These are phyloP conservation scores for Dictyostelium discoideum DNA, from an alignment of 78 protist genomes.

Conservation along the genomic window dicty_2.7 NC_007089.4:3178501-3179000, in stretches of 20 bases:
- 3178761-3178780: slow-evolving; percentile 91
- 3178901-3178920: slow-evolving; percentile 88
- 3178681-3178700: slow-evolving; percentile 83
- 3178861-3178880: slow-evolving; percentile 74
- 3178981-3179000: slow-evolving; percentile 92
- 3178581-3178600: slow-evolving; percentile 77
- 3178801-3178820: slow-evolving; percentile 74
- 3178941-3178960: slow-evolving; percentile 78
- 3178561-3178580: slow-evolving; percentile 23
- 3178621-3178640: slow-evolving; percentile 87
- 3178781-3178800: slow-evolving; percentile 82
- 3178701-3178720: slow-evolving; percentile 87
- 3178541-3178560: neutral
- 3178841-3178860: slow-evolving; percentile 91
- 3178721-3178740: slow-evolving; percentile 92
- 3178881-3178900: slow-evolving; percentile 65
- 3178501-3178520: neutral
- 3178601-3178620: slow-evolving; percentile 78
- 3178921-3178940: slow-evolving; percentile 92
- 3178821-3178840: slow-evolving; percentile 86
- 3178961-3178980: slow-evolving; percentile 50
- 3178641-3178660: slow-evolving; percentile 93
- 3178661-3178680: slow-evolving; percentile 79
- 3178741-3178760: slow-evolving; percentile 89
- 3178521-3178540: neutral